Percentiles rank a stretch among this genome's conserved stretches.
These are phyloP conservation scores for Venturia asperata DNA, from an alignment of 2,329 filamentous ascomycete species.

Conservation along the genomic window DNA sequence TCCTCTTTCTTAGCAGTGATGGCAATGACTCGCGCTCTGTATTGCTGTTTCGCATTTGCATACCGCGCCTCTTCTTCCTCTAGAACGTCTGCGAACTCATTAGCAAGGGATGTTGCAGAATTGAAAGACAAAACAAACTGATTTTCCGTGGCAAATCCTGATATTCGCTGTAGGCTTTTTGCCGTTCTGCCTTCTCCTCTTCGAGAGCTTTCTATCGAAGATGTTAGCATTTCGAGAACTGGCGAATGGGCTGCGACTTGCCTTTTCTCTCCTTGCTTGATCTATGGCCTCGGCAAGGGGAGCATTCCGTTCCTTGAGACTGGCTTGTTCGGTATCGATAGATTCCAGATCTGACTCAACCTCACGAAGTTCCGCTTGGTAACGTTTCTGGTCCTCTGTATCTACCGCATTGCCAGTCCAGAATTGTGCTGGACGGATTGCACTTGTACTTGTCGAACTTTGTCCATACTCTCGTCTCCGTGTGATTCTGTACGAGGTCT, in stretches of 20 bases:
- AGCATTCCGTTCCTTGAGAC: constrained; percentile 30
- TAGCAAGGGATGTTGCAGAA: neutral
- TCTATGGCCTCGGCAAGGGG: neutral
- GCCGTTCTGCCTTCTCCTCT: constrained; percentile 25
- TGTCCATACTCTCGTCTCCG: constrained; percentile 76
- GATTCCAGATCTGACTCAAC: constrained; percentile 35
- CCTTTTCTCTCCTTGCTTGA: neutral
- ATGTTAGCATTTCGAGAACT: neutral
- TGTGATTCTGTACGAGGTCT: constrained; percentile 55
- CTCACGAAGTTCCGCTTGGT: constrained; percentile 45
- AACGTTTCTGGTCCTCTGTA: constrained; percentile 47
- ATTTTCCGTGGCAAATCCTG: constrained; percentile 17
- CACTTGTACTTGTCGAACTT: constrained; percentile 61
- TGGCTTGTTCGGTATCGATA: constrained; percentile 37
- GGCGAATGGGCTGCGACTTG: neutral
- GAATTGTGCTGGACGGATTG: constrained; percentile 57
- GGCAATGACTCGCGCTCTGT: constrained; percentile 22
- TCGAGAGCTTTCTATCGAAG: constrained; percentile 18
- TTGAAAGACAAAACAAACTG: constrained; percentile 4
- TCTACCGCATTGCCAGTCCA: constrained; percentile 79
- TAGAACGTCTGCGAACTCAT: constrained; percentile 19
- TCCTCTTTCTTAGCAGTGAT: constrained; percentile 10
- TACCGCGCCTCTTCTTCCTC: constrained; percentile 17
- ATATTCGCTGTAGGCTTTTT: constrained; percentile 27
- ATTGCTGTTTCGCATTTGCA: neutral